phyloP scores from a whole-genome alignment of 2,329 filamentous ascomycete genomes.

The Simplicillium sp. region DNA sequence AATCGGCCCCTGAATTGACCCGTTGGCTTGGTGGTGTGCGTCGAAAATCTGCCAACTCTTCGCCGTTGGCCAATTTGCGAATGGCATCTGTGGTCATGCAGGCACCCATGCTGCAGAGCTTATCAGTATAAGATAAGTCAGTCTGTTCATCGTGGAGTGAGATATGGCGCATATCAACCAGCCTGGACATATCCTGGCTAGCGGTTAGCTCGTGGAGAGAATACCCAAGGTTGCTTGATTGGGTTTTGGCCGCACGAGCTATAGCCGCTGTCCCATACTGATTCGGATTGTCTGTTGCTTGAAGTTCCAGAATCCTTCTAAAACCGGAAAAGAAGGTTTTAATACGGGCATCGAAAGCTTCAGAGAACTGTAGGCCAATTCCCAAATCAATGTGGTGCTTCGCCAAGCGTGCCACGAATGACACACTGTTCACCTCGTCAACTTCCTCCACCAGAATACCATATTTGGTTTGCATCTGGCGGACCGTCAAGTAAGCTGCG shows the following conservation, averaged over 20 bases:
- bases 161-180: slow-evolving; percentile 4
- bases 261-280: slow-evolving; percentile 1
- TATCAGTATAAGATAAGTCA: slow-evolving; percentile 1
- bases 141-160: slow-evolving; percentile 2
- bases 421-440: neutral
- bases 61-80: slow-evolving; percentile 1
- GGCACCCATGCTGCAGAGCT: slow-evolving; percentile 1
- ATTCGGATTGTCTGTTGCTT: no score
- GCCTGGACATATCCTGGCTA: neutral
- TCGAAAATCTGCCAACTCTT: neutral
- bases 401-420: neutral
- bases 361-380: neutral
- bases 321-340: slow-evolving; percentile 1
- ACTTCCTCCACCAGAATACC: slow-evolving; percentile 5
- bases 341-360: neutral
- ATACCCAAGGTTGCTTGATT: slow-evolving; percentile 4
- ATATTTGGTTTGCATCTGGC: slow-evolving; percentile 3
- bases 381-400: slow-evolving; percentile 4
- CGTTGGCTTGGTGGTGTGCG: no score
- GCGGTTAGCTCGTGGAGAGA: slow-evolving; percentile 1
- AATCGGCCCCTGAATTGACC: neutral
- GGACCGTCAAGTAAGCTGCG: neutral
- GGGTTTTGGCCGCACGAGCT: slow-evolving; percentile 1
- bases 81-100: slow-evolving; percentile 1
- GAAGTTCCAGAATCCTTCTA: slow-evolving; percentile 1